Base-by-base conservation (phyloP, 768 basidiomycete genomes). In the Boletus coccyginus region DNA sequence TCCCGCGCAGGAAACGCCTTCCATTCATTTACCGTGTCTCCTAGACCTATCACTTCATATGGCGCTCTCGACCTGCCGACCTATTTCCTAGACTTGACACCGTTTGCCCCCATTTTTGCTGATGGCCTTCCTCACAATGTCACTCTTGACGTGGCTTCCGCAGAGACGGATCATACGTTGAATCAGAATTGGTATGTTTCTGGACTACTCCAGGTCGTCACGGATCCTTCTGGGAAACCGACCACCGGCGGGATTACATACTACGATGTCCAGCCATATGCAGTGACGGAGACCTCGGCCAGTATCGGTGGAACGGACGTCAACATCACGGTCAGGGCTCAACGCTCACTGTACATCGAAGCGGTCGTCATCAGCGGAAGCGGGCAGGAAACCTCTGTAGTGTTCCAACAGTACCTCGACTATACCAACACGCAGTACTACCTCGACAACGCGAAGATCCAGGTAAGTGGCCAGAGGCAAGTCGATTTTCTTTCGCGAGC, bases 121-220 rank as follows among this genome's bases (percentile, higher is more conserved):
- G 88, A 89, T 54, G 85, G 85, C 3, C 68, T 80, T n/a, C 74
- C 84, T 21, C 92, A 92, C 68, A 84, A 75, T 45, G 79, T 92
- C 64, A 81, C 84, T 50, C 75, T 94, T 42, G 85, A 93, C 63
- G 85, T 92, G 42, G 81, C 77, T 21, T 90, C 90, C 6, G 84
- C 85, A 17, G 86, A 92, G 67, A 62, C 68, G 8, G 77, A 86
- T 62, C 87, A 86, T 55, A 71, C 76, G n/a, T 82, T 87, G 63
- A 79, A 86, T 49, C 77, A 81, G 58, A 91, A 90, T 65, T 92
- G 90, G 91, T 88, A 82, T 64, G 82, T 91, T 29, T 89, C 88
- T 5, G 90, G 79, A 12, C 66, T 75, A 39, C 68, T 92, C 7
- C 88, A 92, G 66, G 84, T 89, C 46, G 70, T 86, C 56, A 84